These are phyloP conservation scores for Cryptococcus jaspeensis DNA, from an alignment of 1,284 basidiomycete species.

Conservation along the genomic window DNA sequence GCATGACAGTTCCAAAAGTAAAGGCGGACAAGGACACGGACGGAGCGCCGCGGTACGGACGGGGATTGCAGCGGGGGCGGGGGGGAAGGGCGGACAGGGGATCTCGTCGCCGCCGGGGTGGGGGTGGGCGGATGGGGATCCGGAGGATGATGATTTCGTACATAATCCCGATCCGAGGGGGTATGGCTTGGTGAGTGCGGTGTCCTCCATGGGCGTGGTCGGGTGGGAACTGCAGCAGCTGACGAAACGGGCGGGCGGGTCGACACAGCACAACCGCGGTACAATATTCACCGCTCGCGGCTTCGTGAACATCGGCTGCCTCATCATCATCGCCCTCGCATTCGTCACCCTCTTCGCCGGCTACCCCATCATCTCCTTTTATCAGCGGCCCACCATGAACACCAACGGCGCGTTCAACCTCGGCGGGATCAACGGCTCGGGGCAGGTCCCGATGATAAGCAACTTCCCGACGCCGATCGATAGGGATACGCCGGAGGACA, in stretches of 20 bases:
- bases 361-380: conserved; percentile 50
- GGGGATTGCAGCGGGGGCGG: conserved; percentile 7
- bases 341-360: conserved; percentile 67
- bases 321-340: conserved; percentile 62
- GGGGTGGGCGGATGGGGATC: conserved; percentile 27
- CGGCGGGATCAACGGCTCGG: conserved; percentile 58
- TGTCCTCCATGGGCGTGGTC: too few species aligned
- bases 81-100: conserved; percentile 9
- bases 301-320: conserved; percentile 70
- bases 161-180: conserved; percentile 60
- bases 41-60: not conserved
- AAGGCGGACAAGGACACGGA: not conserved
- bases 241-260: not conserved
- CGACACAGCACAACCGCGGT: conserved; percentile 55
- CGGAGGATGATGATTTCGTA: conserved; percentile 53
- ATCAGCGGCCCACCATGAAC: conserved; percentile 30
- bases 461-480: conserved; percentile 70
- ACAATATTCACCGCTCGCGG: conserved; percentile 69
- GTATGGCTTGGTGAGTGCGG: conserved; percentile 56
- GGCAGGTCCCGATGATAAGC: conserved; percentile 63
- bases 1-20: too few species aligned
- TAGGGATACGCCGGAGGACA: conserved; percentile 59
- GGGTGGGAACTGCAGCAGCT: too few species aligned
- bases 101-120: conserved; percentile 7
- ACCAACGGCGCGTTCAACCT: conserved; percentile 57